phyloP scores from a whole-genome alignment of 768 basidiomycete genomes.

The Polyporus arcularius region DNA sequence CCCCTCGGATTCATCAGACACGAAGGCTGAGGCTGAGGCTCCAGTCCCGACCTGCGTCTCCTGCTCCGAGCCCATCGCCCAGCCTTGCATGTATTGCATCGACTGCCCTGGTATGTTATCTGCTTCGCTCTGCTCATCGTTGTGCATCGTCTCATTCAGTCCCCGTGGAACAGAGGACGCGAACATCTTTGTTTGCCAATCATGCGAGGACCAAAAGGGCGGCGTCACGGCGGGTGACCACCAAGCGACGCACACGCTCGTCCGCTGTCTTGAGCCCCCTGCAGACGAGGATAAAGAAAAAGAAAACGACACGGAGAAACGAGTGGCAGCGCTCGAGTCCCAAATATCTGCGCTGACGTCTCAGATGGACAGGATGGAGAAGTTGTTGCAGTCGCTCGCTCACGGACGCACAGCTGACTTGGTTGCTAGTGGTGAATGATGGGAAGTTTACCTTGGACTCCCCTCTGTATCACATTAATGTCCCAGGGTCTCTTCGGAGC shows the following conservation, averaged over 20 bases:
- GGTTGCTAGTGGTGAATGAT: no score
- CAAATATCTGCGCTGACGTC: background rate
- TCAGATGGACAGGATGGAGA: constrained; percentile 15
- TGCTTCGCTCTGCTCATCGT: background rate
- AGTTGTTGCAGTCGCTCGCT: constrained; percentile 4
- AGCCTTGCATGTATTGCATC: constrained; percentile 16
- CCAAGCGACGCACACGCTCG: constrained; percentile 9
- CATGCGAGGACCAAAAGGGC: constrained; percentile 8
- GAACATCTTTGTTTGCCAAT: constrained; percentile 7
- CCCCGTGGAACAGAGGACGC: background rate
- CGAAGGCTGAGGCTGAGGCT: background rate
- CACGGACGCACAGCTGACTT: no score
- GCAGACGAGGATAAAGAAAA: background rate
- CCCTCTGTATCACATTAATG: no score
- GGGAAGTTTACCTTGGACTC: no score
- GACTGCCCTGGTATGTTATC: constrained; percentile 5
- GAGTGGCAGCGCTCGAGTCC: constrained; percentile 8
- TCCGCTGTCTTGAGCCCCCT: background rate
- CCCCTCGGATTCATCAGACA: background rate
- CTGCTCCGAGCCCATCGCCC: background rate
- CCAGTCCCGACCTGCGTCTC: constrained; percentile 7
- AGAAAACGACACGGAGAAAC: constrained; percentile 2
- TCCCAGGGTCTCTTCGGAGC: no score
- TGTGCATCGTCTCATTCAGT: background rate
- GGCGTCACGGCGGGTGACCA: background rate